These are phyloP conservation scores for Plenodomus tracheiphilus DNA, from an alignment of 2,329 filamentous ascomycete species.

Conservation along the genomic window DNA sequence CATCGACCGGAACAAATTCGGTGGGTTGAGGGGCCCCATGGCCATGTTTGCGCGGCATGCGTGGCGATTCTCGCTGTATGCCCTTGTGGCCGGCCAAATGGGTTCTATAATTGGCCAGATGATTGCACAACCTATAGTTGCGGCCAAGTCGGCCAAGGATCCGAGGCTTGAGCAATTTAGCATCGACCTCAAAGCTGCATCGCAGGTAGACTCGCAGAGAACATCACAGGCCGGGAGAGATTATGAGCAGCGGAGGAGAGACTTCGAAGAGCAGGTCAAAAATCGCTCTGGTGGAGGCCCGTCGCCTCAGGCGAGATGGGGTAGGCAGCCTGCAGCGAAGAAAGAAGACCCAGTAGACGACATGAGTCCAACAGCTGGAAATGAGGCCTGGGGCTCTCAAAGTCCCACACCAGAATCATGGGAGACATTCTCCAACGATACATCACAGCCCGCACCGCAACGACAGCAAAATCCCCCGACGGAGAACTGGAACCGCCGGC, in stretches of 20 bases:
- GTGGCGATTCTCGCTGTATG: slow-evolving; percentile 33
- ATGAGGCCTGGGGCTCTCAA: slow-evolving; percentile 35
- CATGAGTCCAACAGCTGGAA: slow-evolving; percentile 49
- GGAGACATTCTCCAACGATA: slow-evolving; percentile 18
- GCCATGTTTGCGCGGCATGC: slow-evolving; percentile 35
- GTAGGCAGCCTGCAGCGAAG: slow-evolving; percentile 15
- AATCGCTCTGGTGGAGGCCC: slow-evolving; percentile 33
- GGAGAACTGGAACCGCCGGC: slow-evolving; percentile 8
- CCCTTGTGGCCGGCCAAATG: slow-evolving; percentile 30
- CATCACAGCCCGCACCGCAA: slow-evolving; percentile 10
- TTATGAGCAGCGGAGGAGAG: slow-evolving; percentile 22
- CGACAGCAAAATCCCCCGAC: slow-evolving; percentile 10
- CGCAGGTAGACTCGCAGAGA: slow-evolving; percentile 13
- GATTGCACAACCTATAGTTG: slow-evolving; percentile 38
- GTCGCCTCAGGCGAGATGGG: slow-evolving; percentile 43
- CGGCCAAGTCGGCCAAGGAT: slow-evolving; percentile 43
- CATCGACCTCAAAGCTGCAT: slow-evolving; percentile 37
- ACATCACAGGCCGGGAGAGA: slow-evolving; percentile 17
- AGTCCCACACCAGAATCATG: slow-evolving; percentile 10
- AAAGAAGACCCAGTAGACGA: slow-evolving; percentile 43
- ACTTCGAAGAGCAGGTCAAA: slow-evolving; percentile 23
- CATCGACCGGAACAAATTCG: slow-evolving; percentile 46
- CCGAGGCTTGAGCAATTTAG: slow-evolving; percentile 47
- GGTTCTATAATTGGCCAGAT: slow-evolving; percentile 40
- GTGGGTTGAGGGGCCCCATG: slow-evolving; percentile 35